Evolutionary conservation across 2,329 filamentous ascomycete species (phyloP).

Genomic region (Cordyceps fumosorosea): DNA sequence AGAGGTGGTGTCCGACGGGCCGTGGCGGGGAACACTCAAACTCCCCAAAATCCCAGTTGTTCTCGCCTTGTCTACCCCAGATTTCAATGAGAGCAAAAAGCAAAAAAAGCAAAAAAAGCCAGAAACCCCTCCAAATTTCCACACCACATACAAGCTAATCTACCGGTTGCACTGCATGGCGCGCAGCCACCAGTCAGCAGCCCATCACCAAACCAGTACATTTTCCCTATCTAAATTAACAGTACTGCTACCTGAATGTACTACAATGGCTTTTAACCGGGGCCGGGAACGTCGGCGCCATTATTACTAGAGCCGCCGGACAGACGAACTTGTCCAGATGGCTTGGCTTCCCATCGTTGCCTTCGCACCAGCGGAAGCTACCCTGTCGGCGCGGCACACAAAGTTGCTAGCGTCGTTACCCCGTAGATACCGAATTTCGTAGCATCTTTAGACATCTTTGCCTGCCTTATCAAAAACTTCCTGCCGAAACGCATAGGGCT

Average conservation of each 20-base stretch:
- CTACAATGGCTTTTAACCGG: too few species aligned
- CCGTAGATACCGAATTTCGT: neutral
- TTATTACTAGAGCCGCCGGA: neutral
- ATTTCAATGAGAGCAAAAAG: neutral
- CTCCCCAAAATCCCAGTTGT: neutral
- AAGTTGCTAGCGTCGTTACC: neutral
- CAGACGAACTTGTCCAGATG: neutral
- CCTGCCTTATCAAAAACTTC: too few species aligned
- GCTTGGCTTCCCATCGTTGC: neutral
- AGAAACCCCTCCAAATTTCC: neutral
- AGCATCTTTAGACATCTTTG: neutral
- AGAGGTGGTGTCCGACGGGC: neutral
- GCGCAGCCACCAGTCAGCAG: neutral
- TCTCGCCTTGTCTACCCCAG: neutral
- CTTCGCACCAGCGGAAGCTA: conserved; percentile 13
- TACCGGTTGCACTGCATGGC: neutral
- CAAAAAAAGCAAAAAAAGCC: neutral
- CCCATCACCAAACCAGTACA: neutral
- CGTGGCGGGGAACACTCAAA: neutral
- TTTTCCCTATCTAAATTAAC: too few species aligned
- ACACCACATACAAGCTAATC: neutral
- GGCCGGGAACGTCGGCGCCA: neutral
- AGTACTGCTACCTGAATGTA: too few species aligned
- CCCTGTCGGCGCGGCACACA: neutral
- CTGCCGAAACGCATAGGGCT: neutral